phyloP scores from a whole-genome alignment of 371 early-diverging fungal species.

The Syncephalastrum contaminatum region DNA sequence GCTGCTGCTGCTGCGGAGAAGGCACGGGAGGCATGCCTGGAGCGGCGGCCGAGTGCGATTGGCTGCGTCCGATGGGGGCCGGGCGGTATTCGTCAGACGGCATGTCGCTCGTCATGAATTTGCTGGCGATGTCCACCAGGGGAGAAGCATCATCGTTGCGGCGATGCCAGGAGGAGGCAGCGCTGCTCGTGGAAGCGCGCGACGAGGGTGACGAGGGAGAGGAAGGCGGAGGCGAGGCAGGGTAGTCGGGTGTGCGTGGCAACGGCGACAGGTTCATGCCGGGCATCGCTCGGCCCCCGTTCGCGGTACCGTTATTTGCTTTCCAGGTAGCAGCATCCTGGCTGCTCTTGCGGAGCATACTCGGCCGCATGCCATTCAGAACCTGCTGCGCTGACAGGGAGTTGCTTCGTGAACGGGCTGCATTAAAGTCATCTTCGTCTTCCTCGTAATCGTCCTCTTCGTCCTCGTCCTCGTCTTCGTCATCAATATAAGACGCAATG shows the following conservation, averaged over 20 bases:
- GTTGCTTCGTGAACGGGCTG: conserved; percentile 25
- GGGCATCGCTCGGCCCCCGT: conserved; percentile 6
- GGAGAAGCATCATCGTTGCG: conserved; percentile 29
- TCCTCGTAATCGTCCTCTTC: conserved; percentile 36
- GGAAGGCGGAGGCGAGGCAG: conserved; percentile 61
- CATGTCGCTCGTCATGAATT: conserved; percentile 33
- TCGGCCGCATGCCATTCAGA: conserved; percentile 22
- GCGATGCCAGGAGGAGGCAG: conserved; percentile 12
- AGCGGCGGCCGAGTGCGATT: conserved; percentile 35
- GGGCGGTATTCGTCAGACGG: conserved; percentile 19
- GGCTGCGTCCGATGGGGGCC: conserved; percentile 32
- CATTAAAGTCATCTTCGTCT: conserved; percentile 28
- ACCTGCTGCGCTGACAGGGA: conserved; percentile 29
- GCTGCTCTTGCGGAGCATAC: conserved; percentile 28
- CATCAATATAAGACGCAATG: conserved; percentile 26
- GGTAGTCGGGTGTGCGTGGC: conserved; percentile 32
- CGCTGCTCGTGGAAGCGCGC: conserved; percentile 20
- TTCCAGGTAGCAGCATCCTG: conserved; percentile 16
- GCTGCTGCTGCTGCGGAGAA: conserved; percentile 8
- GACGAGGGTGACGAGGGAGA: conserved; percentile 58
- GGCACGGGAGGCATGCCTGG: conserved; percentile 12
- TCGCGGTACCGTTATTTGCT: conserved; percentile 2
- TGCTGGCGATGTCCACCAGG: conserved; percentile 45
- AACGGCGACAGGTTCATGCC: conserved; percentile 10
- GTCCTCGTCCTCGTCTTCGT: conserved; percentile 41